These are phyloP conservation scores for Dentipellis fragilis DNA, from an alignment of 768 basidiomycete species.

Conservation along the genomic window DNA sequence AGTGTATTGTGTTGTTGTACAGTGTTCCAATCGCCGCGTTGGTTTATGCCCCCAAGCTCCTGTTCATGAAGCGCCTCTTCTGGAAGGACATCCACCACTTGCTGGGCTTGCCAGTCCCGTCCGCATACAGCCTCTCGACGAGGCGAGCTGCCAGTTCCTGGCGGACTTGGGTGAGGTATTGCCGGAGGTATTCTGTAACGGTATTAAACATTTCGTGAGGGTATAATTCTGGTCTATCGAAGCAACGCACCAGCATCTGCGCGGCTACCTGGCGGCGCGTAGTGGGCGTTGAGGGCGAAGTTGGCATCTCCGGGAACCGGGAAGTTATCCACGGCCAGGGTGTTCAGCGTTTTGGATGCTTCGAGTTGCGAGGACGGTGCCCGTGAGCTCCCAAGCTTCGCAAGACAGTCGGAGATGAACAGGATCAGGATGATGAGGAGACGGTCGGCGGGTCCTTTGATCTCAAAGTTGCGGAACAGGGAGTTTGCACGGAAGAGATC, in stretches of 20 bases:
- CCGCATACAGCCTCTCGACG: constrained; percentile 82
- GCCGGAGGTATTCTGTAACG: constrained; percentile 72
- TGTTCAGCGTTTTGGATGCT: constrained; percentile 81
- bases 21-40: constrained; percentile 3
- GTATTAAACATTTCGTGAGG: not conserved
- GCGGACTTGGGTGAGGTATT: constrained; percentile 86
- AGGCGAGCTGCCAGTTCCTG: constrained; percentile 86
- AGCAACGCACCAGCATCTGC: constrained; percentile 64
- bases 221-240: not conserved
- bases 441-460: constrained; percentile 95
- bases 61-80: constrained; percentile 93
- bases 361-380: constrained; percentile 69
- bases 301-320: constrained; percentile 92
- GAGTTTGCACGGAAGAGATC: constrained; percentile 98
- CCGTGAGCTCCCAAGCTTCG: constrained; percentile 71
- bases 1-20: constrained; percentile 16
- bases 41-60: constrained; percentile 61
- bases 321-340: constrained; percentile 88
- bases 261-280: constrained; percentile 67
- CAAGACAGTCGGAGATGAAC: constrained; percentile 94
- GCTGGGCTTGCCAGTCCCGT: constrained; percentile 89
- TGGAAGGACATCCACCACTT: constrained; percentile 99
- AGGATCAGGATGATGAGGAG: constrained; percentile 95
- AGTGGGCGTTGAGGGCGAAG: constrained; percentile 89
- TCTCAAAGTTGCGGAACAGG: constrained; percentile 98